Base-by-base conservation (phyloP, 148 eudicot genomes). In the Rheum nobile region DNA sequence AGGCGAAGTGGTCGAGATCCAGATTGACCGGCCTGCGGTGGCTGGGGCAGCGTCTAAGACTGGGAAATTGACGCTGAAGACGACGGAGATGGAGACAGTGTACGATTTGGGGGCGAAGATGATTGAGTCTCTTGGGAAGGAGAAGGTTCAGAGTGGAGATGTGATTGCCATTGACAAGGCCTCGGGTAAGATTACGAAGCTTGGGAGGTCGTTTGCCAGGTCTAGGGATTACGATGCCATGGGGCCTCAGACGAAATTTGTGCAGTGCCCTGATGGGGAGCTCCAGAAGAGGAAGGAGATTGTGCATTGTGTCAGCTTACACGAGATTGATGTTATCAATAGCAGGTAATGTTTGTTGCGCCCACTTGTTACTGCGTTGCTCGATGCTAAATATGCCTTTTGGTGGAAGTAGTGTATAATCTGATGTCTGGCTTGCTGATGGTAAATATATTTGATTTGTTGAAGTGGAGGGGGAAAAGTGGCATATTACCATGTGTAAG, bases 261-360 rank as follows among this genome's bases (percentile, higher is more conserved):
- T 95, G 41, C 96, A 91, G 76, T 95, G 97, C 29, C 98, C 98
- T 28, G 97, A 95, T 71, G 98, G 98, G 43, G 98, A 95, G 89
- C 78, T 95, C 85, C 97, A 95, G 89, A 95, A 95, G 85, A 77
- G 97, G 85, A 95, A 95, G 83, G 98, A 91, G 83, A 91, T 91
- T 34, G 97, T 95, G 77, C 96, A 95, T 82, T 95, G 92, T 65
- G 98, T 91, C 44, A 87, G 91, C 2, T 93, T 95, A 80, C 98
- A 95, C 72, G 98, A 95, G 78, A 95, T 95, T 79, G 98, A 95
- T 81, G 99, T 95, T 63, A 95, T 95, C 72, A 91, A 95, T 73
- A 95, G 97, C 97, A 95, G 97, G 99, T 95, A 78, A 34, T 24
- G 8, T 32, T 4, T 63, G 35, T 63, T 31, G 39, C 9, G 22